Conservation (phyloP, 2,329 filamentous ascomycete species). For the Geoglossum cookeanum region DNA sequence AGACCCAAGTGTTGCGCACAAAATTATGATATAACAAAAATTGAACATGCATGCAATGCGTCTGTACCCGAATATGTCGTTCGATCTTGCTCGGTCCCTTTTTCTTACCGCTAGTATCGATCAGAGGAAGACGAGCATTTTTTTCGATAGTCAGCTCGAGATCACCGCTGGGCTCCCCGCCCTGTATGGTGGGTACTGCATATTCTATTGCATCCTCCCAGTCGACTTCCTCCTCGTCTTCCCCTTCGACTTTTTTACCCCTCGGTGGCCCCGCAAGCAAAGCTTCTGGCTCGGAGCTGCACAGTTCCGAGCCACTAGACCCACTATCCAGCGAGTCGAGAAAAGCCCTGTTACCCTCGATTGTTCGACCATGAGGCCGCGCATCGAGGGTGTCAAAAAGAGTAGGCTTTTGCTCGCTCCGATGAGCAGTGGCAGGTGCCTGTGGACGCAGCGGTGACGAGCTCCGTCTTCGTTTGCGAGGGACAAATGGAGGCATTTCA, state of each 20-base stretch:
- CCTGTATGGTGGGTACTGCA: constrained; percentile 7
- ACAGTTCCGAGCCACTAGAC: constrained; percentile 22
- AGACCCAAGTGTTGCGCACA: constrained; percentile 65
- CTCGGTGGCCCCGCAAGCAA: constrained; percentile 23
- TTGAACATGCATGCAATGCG: constrained; percentile 80
- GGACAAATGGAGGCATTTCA: constrained; percentile 47
- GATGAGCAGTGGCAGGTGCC: constrained; percentile 11
- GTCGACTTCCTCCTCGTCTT: constrained; percentile 38
- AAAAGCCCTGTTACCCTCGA: constrained; percentile 19
- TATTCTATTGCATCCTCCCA: constrained; percentile 35
- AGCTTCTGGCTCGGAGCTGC: constrained; percentile 28
- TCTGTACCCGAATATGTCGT: constrained; percentile 53
- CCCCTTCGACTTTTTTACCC: constrained; percentile 30
- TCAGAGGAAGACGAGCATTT: constrained; percentile 36
- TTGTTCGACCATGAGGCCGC: constrained; percentile 15
- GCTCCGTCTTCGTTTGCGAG: constrained; percentile 45
- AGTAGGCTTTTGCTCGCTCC: constrained; percentile 16
- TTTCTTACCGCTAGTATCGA: constrained; percentile 44
- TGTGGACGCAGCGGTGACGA: constrained; percentile 18
- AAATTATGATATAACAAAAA: constrained; percentile 79
- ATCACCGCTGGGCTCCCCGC: constrained; percentile 36
- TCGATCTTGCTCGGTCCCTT: constrained; percentile 79
- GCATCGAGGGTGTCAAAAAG: constrained; percentile 27
- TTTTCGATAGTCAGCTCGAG: constrained; percentile 52
- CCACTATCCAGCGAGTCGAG: constrained; percentile 19